Evolutionary conservation across 441 rosid species (phyloP), one percentile per base, ranked within the genome.

Genomic region (Mallotus repandus): DNA sequence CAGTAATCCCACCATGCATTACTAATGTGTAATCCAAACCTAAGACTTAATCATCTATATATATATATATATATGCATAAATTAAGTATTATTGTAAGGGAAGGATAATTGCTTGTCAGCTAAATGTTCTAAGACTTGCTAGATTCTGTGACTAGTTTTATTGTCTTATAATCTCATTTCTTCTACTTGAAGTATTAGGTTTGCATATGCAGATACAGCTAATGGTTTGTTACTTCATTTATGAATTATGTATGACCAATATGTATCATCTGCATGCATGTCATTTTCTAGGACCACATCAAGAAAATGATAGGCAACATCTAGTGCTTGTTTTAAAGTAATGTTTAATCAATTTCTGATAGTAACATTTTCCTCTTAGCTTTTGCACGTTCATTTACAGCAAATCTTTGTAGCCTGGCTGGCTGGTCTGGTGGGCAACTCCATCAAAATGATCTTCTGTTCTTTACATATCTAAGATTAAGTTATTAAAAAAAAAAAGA

Each of bases 41-140:
- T 9, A 78, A 74, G 74, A 80, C 77, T 66, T 66, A 9, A 54
- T 53, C 15, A 49, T 49, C n/a, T 73, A 61, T 66, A 69, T 74
- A 66, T 25, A 29, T 29, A 29, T 29, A 29, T 29, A 29, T 29
- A 29, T 29, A 29, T 29, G 2, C 32, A 66, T 71, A 55, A 71
- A 16, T 52, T n/a, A n/a, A 19, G 7, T 46, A 50, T 14, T 41
- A 29, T 62, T 78, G 29, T 60, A 75, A 46, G 78, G 73, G 60
- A 79, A 22, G 60, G 67, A 70, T 22, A 29, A 29, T 59, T 70
- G 29, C 43, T 25, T 64, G 35, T 50, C 18, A 52, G 69, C 61
- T 67, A 66, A 63, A 55, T 72, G 72, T 69, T 64, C 66, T 45
- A 54, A 59, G 15, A 62, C 67, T 55, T 53, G 49, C 12, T 45